Conservation (phyloP, 2,329 filamentous ascomycete species). For the Talaromyces verruculosus region DNA sequence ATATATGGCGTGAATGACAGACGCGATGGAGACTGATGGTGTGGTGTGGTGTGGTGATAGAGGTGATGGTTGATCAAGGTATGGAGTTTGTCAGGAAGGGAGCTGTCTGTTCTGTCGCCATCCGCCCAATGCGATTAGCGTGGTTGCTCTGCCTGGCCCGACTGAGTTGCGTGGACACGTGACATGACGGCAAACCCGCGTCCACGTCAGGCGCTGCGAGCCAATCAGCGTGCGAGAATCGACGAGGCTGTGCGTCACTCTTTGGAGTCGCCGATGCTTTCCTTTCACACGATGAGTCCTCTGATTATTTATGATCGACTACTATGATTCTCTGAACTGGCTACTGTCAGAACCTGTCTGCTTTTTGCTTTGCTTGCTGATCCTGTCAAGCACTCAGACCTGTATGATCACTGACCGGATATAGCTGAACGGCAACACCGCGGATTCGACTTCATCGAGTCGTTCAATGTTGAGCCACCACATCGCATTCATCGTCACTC, state of each 20-base stretch:
- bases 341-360: neutral
- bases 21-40: neutral
- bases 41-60: neutral
- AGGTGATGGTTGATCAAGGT: constrained; percentile 9
- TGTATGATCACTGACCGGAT: neutral
- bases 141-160: constrained; percentile 1
- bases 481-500: neutral
- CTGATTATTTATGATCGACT: neutral
- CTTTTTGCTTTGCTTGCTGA: neutral
- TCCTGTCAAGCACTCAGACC: neutral
- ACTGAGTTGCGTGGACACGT: constrained; percentile 6
- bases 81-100: constrained; percentile 11
- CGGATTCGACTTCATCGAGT: neutral
- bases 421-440: neutral
- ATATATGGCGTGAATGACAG: neutral
- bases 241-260: constrained; percentile 19
- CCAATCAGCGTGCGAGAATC: constrained; percentile 1
- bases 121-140: constrained; percentile 3
- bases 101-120: constrained; percentile 10
- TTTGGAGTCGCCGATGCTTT: neutral
- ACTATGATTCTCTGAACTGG: neutral
- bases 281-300: neutral
- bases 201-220: constrained; percentile 7
- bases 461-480: neutral
- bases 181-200: constrained; percentile 9